Percentiles rank a stretch among this genome's conserved stretches.
phyloP scores from a whole-genome alignment of 371 early-diverging fungal genomes.

The Mortierella sp. region DNA sequence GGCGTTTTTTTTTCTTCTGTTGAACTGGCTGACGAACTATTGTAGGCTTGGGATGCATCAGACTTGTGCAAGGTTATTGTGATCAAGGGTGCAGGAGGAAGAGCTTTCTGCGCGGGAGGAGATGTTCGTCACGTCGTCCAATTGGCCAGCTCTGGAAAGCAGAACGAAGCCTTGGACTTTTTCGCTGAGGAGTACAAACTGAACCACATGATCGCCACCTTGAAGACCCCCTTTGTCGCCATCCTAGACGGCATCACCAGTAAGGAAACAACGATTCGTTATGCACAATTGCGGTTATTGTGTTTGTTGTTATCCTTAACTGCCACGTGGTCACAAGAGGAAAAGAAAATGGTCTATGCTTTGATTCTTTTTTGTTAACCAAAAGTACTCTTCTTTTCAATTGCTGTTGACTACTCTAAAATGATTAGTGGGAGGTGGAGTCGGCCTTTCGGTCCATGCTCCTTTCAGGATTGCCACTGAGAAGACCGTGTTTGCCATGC shows the following conservation, averaged over 20 bases:
- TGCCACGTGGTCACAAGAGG: not conserved
- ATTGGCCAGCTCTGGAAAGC: slow-evolving; percentile 35
- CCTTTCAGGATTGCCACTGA: slow-evolving; percentile 97
- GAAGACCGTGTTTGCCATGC: slow-evolving; percentile 93
- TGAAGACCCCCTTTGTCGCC: slow-evolving; percentile 89
- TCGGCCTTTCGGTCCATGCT: slow-evolving; percentile 95
- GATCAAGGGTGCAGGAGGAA: slow-evolving; percentile 79
- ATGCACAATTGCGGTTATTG: not conserved
- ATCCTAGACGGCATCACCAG: slow-evolving; percentile 95
- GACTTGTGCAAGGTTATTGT: slow-evolving; percentile 91
- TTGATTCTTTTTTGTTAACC: not conserved
- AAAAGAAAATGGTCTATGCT: not conserved
- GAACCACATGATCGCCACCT: slow-evolving; percentile 91
- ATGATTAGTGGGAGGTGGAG: slow-evolving; percentile 93
- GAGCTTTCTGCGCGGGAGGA: slow-evolving; percentile 97
- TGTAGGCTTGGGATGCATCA: slow-evolving; percentile 90
- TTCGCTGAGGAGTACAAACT: slow-evolving; percentile 93
- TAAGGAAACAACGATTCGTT: too few relatives aligned
- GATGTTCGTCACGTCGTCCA: slow-evolving; percentile 82
- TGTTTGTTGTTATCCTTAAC: not conserved
- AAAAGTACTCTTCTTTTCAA: not conserved
- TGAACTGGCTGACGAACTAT: too few relatives aligned
- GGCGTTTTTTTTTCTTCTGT: not conserved
- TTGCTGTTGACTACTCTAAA: not conserved
- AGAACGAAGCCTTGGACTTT: slow-evolving; percentile 78